Evolutionary conservation across 345 rosid species (phyloP), one percentile per base, ranked within the genome.

Genomic region (Firmiana major): DNA sequence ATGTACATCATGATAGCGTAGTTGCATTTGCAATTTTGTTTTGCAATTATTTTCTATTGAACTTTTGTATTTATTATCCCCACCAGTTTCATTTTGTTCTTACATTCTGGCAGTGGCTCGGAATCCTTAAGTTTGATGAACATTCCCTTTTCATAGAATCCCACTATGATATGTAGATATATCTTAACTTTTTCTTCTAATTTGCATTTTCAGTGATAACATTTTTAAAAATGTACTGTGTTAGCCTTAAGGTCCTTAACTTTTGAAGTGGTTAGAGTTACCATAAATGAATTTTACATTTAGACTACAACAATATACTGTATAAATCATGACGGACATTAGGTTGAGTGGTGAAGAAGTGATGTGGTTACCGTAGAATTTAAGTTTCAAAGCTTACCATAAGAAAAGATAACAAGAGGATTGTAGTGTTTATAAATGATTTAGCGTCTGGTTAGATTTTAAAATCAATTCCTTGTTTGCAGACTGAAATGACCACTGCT

Each of bases 401-500:
- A 19, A 62, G n/a, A 26, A 63, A 16, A 62, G 16, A 74, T 7
- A 16, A 24, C 16, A 17, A 46, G 7, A 45, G 4, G 45, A 31
- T 42, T 7, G 16, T 26, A 15, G 67, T 60, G 65, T n/a, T 40
- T 38, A 60, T 65, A 72, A 68, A 79, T 34, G 31, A 43, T 48
- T 69, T n/a, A 36, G 28, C 34, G 64, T 85, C 43, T 83, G 71
- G 74, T 74, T 75, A 53, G 75, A 75, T 78, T 74, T 78, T 76
- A 68, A 64, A 46, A 45, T 76, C 49, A 69, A 49, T 36, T 65
- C 21, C 24, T 74, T 76, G 24, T 82, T 76, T 67, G 49, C 87
- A 97, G 98, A 97, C 98, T 72, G 98, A 97, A 88, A 92, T 97
- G 98, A 97, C 99, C 73, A 97, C 99, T 69, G 97, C 99, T n/a